Conservation (phyloP, 495 filamentous ascomycete species). For the Podospora pseudoanserina region DNA sequence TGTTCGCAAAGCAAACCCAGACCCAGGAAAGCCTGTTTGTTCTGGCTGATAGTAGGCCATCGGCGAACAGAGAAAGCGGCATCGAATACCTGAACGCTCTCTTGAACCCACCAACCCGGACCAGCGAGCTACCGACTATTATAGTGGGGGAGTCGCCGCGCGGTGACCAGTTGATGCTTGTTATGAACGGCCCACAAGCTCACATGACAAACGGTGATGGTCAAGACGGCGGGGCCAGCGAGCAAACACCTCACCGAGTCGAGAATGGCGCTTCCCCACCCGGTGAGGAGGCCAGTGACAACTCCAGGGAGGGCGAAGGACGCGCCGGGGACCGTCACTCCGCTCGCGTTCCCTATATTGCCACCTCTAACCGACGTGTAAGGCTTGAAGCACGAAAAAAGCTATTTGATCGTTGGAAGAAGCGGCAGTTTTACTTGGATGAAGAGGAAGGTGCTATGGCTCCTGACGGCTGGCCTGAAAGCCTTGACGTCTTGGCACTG, state of each 20-base stretch:
- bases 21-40: constrained; percentile 35
- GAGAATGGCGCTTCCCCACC: constrained; percentile 8
- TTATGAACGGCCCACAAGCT: constrained; percentile 20
- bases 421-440: constrained; percentile 73
- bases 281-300: constrained; percentile 8
- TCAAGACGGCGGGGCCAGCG: not conserved
- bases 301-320: constrained; percentile 5
- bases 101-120: constrained; percentile 38
- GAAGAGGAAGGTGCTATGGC: constrained; percentile 68
- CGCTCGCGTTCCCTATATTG: constrained; percentile 3
- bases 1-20: constrained; percentile 34
- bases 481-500: constrained; percentile 53
- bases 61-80: constrained; percentile 13
- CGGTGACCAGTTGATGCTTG: constrained; percentile 31
- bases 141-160: constrained; percentile 33
- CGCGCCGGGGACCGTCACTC: not conserved
- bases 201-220: constrained; percentile 15
- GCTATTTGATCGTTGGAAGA: constrained; percentile 67
- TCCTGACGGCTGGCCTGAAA: constrained; percentile 63
- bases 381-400: constrained; percentile 42
- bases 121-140: constrained; percentile 38
- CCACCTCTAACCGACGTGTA: constrained; percentile 11
- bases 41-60: constrained; percentile 12
- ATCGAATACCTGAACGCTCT: constrained; percentile 40
- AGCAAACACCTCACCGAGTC: constrained; percentile 5